Percentiles rank a stretch among this genome's conserved stretches.
Evolutionary conservation across 805 yeast species (phyloP).

Genomic region (Debaryomyces prosopidis): DNA sequence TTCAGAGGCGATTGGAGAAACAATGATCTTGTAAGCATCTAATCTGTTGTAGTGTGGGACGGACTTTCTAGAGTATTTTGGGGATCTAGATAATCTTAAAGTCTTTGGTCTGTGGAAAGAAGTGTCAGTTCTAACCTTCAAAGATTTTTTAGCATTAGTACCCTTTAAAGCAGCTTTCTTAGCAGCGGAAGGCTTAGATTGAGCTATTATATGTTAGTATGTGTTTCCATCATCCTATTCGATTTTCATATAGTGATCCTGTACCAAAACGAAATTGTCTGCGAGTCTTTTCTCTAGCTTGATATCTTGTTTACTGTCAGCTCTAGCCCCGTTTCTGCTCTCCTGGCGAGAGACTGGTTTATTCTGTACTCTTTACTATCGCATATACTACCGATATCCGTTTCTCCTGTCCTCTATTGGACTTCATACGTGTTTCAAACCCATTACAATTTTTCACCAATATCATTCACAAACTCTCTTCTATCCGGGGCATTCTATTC

Average conservation of each 20-base stretch:
- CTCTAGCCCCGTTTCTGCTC: too few species aligned
- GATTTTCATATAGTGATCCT: too few species aligned
- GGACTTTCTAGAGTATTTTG: slow-evolving; percentile 93
- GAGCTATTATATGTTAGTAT: slow-evolving; percentile 38
- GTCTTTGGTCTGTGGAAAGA: slow-evolving; percentile 98
- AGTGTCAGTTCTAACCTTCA: slow-evolving; percentile 92
- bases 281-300: not conserved
- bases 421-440: too few species aligned
- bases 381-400: too few species aligned
- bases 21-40: slow-evolving; percentile 92
- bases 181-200: slow-evolving; percentile 91
- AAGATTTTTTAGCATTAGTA: slow-evolving; percentile 84
- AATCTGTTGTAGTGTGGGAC: slow-evolving; percentile 97
- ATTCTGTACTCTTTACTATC: too few species aligned
- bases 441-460: too few species aligned
- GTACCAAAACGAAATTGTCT: too few species aligned
- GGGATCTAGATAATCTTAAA: slow-evolving; percentile 87
- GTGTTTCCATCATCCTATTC: not conserved
- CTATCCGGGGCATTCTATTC: not conserved
- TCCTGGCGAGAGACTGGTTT: too few species aligned
- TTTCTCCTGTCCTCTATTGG: too few species aligned
- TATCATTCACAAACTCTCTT: too few species aligned
- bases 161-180: slow-evolving; percentile 99
- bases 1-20: slow-evolving; percentile 95
- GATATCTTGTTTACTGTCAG: too few species aligned